Percentiles rank a stretch among this genome's conserved stretches.
Evolutionary conservation across 352 stramenopile genomes (phyloP).

Genomic region (Phytopythium helicoides): DNA sequence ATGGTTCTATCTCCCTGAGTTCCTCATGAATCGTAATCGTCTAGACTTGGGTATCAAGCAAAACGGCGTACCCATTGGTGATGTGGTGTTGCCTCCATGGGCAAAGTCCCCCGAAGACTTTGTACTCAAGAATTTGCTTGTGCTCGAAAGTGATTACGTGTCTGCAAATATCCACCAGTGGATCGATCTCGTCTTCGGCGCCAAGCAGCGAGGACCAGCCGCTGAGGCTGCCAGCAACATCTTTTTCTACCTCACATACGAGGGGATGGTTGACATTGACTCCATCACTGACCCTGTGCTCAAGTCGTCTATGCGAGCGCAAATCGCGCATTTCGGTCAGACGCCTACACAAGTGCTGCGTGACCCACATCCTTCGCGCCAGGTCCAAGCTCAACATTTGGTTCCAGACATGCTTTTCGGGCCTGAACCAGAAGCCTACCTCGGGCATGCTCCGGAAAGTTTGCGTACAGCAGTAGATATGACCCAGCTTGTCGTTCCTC

Average conservation of each 20-base stretch:
- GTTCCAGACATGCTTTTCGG: neutral
- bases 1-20: conserved; percentile 93
- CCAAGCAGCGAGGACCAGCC: conserved; percentile 67
- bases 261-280: conserved; percentile 97
- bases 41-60: conserved; percentile 81
- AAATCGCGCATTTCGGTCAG: conserved; percentile 98
- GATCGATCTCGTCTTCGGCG: conserved; percentile 86
- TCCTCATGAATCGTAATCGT: conserved; percentile 87
- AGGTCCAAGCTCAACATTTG: conserved; percentile 9
- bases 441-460: too few species aligned
- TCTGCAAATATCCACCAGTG: conserved; percentile 85
- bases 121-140: conserved; percentile 82
- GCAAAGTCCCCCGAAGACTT: conserved; percentile 80
- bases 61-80: conserved; percentile 81
- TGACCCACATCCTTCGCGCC: conserved; percentile 70
- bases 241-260: conserved; percentile 99
- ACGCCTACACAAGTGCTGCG: conserved; percentile 96
- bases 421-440: too few species aligned
- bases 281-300: conserved; percentile 92
- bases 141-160: conserved; percentile 85
- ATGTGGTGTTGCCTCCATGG: conserved; percentile 95
- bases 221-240: conserved; percentile 95
- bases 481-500: conserved; percentile 41
- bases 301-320: conserved; percentile 93
- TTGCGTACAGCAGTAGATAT: neutral